Evolutionary conservation across 805 yeast genomes (phyloP).

Genomic region (Candida maesae): DNA sequence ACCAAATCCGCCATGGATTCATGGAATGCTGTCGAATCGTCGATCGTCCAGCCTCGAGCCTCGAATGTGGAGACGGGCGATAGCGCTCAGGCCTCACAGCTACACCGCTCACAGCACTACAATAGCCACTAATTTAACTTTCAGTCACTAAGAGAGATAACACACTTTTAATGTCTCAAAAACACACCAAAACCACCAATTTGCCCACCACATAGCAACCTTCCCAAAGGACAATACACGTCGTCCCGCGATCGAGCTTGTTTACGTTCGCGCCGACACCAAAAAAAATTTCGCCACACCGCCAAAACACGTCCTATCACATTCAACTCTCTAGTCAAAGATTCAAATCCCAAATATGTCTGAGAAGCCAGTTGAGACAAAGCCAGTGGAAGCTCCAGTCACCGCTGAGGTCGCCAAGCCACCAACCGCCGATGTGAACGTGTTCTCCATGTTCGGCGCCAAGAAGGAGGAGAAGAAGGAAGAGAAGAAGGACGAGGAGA

Average conservation of each 20-base stretch:
- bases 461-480: constrained; percentile 57
- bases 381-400: constrained; percentile 4
- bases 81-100: too few relatives aligned
- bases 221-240: too few relatives aligned
- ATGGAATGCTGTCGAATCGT: too few relatives aligned
- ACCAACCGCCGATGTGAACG: constrained; percentile 74
- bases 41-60: too few relatives aligned
- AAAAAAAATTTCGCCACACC: constrained; percentile 11
- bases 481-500: constrained; percentile 39
- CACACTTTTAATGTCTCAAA: too few relatives aligned
- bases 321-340: background rate
- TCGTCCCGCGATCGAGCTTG: background rate
- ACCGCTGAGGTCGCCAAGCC: constrained; percentile 40
- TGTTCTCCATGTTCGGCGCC: constrained; percentile 95
- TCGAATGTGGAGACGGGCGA: too few relatives aligned
- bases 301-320: too few relatives aligned
- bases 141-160: too few relatives aligned
- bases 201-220: background rate
- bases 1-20: too few relatives aligned
- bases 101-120: too few relatives aligned
- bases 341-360: constrained; percentile 18
- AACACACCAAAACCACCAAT: background rate
- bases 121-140: too few relatives aligned
- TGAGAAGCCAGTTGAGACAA: constrained; percentile 15
- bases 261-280: constrained; percentile 2